Base-by-base conservation (phyloP, 305 asterid species). In the Fraxinus latifolia region DNA sequence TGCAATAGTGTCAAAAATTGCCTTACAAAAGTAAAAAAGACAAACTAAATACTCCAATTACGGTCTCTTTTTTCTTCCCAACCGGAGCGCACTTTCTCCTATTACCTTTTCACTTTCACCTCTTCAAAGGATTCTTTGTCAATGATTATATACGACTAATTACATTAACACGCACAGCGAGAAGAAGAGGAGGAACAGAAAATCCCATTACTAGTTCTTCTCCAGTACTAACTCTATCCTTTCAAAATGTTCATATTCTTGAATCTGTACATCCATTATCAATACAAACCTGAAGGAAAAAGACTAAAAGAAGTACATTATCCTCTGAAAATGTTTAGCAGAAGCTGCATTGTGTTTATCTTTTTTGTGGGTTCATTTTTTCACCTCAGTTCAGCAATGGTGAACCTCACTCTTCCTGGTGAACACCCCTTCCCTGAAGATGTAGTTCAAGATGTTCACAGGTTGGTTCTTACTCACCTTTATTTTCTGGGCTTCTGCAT, bases 391-490 rank as follows among this genome's bases (percentile, higher is more conserved):
- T 85, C 86, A 15, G 86, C 87, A 55, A 36, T 79, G 86, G 77
- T 81, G 80, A 91, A 90, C 89, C 71, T 89, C 44, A 90, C 94
- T 83, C 94, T 94, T 36, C 91, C 92, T 3, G 97, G 96, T 25
- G 97, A 94, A 77, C 98, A 92, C 81, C 95, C 98, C 42, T 65
- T 84, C 86, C 98, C 98, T 58, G 97, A 94, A 32, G 80, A 85
- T 12, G 93, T 94, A 15, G 97, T 88, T 85, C 90, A 82, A 15
- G 89, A 90, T 47, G 84, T 94, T 77, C 92, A 90, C 77, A 89
- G 96, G 98, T 91, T 89, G 68, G 81, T 17, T 5, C 11, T 62
- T 55, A 5, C 17, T 55, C 60, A 33, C 11, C 53, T 12, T 37
- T 29, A 11, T 29, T 53, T n/a, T 47, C 60, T 47, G 62, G 67